Base-by-base conservation (phyloP, 2,329 filamentous ascomycete genomes). In the Ophiocordyceps camponoti-rufipedis region DNA sequence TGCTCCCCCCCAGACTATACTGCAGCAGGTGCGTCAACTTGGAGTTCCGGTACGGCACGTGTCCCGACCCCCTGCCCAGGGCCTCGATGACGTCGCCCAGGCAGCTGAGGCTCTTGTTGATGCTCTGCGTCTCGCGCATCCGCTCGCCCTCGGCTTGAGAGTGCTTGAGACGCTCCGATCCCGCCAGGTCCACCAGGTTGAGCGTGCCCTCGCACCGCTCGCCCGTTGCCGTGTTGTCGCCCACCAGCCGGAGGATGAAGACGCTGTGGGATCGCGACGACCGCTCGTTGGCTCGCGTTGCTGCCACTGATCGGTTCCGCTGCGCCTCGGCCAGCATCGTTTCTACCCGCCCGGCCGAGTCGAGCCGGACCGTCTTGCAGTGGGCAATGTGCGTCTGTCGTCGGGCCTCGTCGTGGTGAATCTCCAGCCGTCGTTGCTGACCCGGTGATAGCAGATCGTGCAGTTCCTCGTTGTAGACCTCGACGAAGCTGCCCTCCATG, bases 401-500 rank as follows among this genome's bases (percentile, higher is more conserved):
- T 53, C 80, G 84, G 33, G 71, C 66, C 40, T 86, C 76, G 55
- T 96, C 89, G 53, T 96, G 91, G 2, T 84, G 78, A 47, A 95
- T 89, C 55, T 94, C 85, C 44, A 89, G 81, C 64, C 82, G 85
- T 50, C 80, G 75, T 3, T 67, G 62, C 41, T 59, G 60, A 11
- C 16, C 35, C 1, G 70, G 62, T 0, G 67, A 66, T 12, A 98
- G 74, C 13, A 98, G 66, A 59, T 98, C 91, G 58, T 95, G 87
- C 50, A 98, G 72, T 49, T 93, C 91, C 59, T 98, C 91, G 51
- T 98, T 96, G 74, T 98, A 98, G 6, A 98, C 91, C 58, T 98
- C 91, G 13, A 96, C 79, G 56, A 98, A 98, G 46, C 81, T 88
- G 7, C 91, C 91, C 58, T 94, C 85, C 78, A 98, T 94, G 0